phyloP scores from a whole-genome alignment of 2,329 filamentous ascomycete genomes.

The Cladophialophora yegresii region DNA sequence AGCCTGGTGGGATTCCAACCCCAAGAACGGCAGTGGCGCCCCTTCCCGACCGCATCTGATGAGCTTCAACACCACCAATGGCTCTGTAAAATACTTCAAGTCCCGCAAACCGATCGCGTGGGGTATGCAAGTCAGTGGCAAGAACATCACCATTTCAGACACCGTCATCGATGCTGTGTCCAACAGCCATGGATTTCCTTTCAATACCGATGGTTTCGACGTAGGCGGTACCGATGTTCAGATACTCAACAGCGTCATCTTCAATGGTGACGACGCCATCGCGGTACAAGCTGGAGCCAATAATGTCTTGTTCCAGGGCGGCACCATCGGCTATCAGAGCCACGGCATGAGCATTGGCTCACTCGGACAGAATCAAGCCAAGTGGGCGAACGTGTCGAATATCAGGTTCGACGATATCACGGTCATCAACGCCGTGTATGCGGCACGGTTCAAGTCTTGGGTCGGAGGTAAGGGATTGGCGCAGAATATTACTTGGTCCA shows the following conservation, averaged over 20 bases:
- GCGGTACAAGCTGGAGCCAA: conserved; percentile 45
- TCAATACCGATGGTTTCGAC: conserved; percentile 47
- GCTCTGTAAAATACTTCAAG: conserved; percentile 46
- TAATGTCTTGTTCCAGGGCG: conserved; percentile 45
- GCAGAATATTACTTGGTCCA: conserved; percentile 50
- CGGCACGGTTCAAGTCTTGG: conserved; percentile 51
- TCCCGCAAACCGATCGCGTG: conserved; percentile 50
- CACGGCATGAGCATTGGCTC: conserved; percentile 51
- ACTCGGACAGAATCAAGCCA: conserved; percentile 44
- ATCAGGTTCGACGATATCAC: conserved; percentile 49
- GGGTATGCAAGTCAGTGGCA: conserved; percentile 46
- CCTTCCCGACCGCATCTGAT: conserved; percentile 47
- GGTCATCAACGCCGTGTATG: conserved; percentile 48
- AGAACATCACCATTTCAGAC: conserved; percentile 46
- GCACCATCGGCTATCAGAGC: conserved; percentile 49
- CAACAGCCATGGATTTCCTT: conserved; percentile 44
- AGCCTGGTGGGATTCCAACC: conserved; percentile 51
- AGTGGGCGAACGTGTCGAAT: conserved; percentile 47
- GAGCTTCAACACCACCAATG: conserved; percentile 44
- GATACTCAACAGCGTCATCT: conserved; percentile 42
- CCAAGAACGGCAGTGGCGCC: conserved; percentile 44
- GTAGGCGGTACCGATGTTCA: conserved; percentile 39
- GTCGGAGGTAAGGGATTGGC: conserved; percentile 47
- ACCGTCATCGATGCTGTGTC: conserved; percentile 47
- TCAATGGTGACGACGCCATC: conserved; percentile 51